Evolutionary conservation across 345 rosid genomes (phyloP).

Genomic region (Melastoma malabathricum): DNA sequence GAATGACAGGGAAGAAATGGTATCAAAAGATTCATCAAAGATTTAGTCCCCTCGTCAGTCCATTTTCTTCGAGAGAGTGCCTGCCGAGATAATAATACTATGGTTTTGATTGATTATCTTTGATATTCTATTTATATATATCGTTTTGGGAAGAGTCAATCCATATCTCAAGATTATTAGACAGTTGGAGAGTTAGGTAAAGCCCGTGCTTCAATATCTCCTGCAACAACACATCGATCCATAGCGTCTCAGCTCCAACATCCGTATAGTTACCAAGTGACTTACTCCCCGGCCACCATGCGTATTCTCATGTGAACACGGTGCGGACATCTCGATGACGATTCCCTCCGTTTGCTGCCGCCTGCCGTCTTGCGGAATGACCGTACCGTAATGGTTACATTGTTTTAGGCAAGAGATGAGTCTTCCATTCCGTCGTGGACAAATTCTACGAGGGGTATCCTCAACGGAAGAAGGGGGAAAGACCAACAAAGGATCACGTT

Average conservation of each 20-base stretch:
- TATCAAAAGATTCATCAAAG: too few species aligned
- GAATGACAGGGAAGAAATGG: too few species aligned
- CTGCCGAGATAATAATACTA: too few species aligned
- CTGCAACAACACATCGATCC: slow-evolving; percentile 30
- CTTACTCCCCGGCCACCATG: not conserved
- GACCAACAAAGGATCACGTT: slow-evolving; percentile 25
- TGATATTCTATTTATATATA: too few species aligned
- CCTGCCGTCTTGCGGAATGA: slow-evolving; percentile 34
- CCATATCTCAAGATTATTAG: too few species aligned
- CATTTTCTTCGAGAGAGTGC: too few species aligned
- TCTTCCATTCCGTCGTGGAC: slow-evolving; percentile 3
- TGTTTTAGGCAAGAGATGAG: not conserved
- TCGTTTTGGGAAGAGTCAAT: too few species aligned
- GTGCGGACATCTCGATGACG: slow-evolving; percentile 28
- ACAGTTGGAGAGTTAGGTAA: slow-evolving; percentile 19
- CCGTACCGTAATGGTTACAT: slow-evolving; percentile 18
- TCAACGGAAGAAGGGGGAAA: slow-evolving; percentile 17
- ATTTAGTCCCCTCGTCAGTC: too few species aligned
- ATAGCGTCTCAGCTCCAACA: slow-evolving; percentile 28
- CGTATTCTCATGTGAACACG: slow-evolving; percentile 4
- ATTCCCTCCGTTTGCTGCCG: slow-evolving; percentile 28
- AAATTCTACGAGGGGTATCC: slow-evolving; percentile 20
- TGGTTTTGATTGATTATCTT: too few species aligned
- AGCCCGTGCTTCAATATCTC: slow-evolving; percentile 18
- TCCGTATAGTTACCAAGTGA: slow-evolving; percentile 15